A percentile compares a stretch with the other conserved stretches of the same genome.
phyloP scores from a whole-genome alignment of 2,329 filamentous ascomycete species.

The Karstenula rhodostoma region DNA sequence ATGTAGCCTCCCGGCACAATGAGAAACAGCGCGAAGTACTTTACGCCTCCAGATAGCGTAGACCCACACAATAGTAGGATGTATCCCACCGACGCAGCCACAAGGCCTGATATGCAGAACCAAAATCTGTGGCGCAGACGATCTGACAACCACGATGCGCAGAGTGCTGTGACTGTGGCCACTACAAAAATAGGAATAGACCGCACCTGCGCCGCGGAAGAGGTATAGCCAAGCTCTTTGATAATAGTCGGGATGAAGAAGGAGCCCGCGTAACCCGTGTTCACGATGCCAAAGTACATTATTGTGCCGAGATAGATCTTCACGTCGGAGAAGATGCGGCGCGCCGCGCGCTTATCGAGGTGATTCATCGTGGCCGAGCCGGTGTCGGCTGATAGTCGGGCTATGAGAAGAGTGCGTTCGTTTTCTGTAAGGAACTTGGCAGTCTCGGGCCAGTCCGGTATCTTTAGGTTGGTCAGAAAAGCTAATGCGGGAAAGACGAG shows the following conservation, averaged over 20 bases:
- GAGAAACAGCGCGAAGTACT: constrained; percentile 65
- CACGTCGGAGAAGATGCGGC: constrained; percentile 53
- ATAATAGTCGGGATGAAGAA: constrained; percentile 54
- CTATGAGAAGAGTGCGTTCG: constrained; percentile 39
- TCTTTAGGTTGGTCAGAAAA: not conserved
- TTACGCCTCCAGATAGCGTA: constrained; percentile 54
- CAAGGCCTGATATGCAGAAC: constrained; percentile 60
- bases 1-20: constrained; percentile 64
- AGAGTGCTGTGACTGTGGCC: constrained; percentile 46
- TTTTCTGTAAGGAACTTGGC: constrained; percentile 43
- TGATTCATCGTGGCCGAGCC: constrained; percentile 61
- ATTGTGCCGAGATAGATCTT: constrained; percentile 39
- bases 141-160: constrained; percentile 58
- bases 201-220: constrained; percentile 47
- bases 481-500: not conserved
- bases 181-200: constrained; percentile 51
- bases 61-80: constrained; percentile 60
- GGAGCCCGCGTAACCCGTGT: constrained; percentile 56
- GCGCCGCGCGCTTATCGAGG: constrained; percentile 57
- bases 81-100: constrained; percentile 63
- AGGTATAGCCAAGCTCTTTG: constrained; percentile 50
- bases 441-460: constrained; percentile 58
- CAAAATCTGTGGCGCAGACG: constrained; percentile 60
- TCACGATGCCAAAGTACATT: constrained; percentile 47
- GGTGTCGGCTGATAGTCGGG: constrained; percentile 37